phyloP scores from a whole-genome alignment of 129 eudicot genomes.

The Tagetes erecta region DNA sequence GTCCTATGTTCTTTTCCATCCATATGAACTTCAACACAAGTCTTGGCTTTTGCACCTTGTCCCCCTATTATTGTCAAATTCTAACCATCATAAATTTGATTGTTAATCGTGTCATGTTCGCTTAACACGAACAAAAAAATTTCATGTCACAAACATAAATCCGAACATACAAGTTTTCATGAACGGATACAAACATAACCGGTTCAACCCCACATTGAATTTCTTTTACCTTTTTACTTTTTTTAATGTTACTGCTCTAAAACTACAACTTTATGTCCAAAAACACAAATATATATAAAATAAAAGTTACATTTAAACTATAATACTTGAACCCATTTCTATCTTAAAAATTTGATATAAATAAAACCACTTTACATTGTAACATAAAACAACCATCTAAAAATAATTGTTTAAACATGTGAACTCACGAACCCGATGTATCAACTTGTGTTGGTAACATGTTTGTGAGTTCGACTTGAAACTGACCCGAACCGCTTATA shows the following conservation, averaged over 20 bases:
- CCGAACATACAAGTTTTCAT: neutral
- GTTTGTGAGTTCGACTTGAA: neutral
- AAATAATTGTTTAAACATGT: neutral
- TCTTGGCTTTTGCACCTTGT: constrained; percentile 59
- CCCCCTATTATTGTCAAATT: constrained; percentile 24
- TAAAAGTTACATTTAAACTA: no score
- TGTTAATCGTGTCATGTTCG: neutral
- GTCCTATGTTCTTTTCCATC: constrained; percentile 99
- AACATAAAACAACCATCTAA: no score
- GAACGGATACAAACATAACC: neutral
- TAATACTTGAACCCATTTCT: no score
- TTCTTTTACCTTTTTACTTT: no score
- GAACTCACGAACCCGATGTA: neutral
- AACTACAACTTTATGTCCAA: neutral
- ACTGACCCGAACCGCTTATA: neutral
- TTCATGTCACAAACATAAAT: neutral
- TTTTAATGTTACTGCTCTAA: neutral
- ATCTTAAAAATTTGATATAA: no score
- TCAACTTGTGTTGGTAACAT: neutral
- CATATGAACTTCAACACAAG: constrained; percentile 91
- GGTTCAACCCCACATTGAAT: neutral
- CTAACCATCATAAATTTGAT: neutral
- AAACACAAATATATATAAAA: neutral
- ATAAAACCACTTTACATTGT: no score
- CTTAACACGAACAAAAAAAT: neutral